These are phyloP conservation scores for Neurospora crassa DNA, from an alignment of 2,329 filamentous ascomycete species.

Conservation along the genomic window DNA sequence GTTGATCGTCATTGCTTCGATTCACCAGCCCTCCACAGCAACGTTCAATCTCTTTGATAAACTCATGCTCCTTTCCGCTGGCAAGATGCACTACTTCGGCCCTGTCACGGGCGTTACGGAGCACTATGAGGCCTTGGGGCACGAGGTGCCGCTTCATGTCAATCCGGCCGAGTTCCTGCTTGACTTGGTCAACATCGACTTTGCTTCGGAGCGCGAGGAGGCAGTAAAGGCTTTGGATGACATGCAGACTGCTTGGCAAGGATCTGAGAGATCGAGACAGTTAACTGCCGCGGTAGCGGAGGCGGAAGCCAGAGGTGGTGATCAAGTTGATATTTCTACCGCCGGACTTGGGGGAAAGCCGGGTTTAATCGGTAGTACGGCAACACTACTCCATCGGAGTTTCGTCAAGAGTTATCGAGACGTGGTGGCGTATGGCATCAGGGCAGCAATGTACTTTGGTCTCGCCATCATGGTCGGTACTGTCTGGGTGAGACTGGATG, in stretches of 20 bases:
- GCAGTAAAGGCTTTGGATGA: conserved; percentile 38
- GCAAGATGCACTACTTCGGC: conserved; percentile 66
- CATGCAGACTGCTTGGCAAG: conserved; percentile 47
- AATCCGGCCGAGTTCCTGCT: conserved; percentile 77
- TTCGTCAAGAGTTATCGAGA: conserved; percentile 82
- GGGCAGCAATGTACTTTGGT: conserved; percentile 67
- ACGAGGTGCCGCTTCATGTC: conserved; percentile 55
- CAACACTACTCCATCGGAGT: conserved; percentile 64
- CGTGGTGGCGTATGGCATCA: conserved; percentile 73
- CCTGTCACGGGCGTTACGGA: conserved; percentile 43
- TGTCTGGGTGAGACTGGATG: conserved; percentile 66
- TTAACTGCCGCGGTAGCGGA: conserved; percentile 17
- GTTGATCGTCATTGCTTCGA: conserved; percentile 71
- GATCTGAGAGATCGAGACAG: conserved; percentile 26
- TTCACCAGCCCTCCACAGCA: conserved; percentile 75
- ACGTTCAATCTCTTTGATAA: conserved; percentile 78
- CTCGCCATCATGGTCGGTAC: conserved; percentile 83
- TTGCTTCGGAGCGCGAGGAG: conserved; percentile 41
- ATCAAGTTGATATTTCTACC: conserved; percentile 20
- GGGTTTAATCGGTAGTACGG: conserved; percentile 37
- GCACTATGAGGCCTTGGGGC: conserved; percentile 55
- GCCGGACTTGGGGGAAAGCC: conserved; percentile 28
- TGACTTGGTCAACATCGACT: conserved; percentile 71
- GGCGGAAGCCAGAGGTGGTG: conserved; percentile 18
- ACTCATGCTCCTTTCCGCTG: conserved; percentile 61